Evolutionary conservation across 2,329 filamentous ascomycete genomes (phyloP).

Genomic region (Hansfordia pulvinata): DNA sequence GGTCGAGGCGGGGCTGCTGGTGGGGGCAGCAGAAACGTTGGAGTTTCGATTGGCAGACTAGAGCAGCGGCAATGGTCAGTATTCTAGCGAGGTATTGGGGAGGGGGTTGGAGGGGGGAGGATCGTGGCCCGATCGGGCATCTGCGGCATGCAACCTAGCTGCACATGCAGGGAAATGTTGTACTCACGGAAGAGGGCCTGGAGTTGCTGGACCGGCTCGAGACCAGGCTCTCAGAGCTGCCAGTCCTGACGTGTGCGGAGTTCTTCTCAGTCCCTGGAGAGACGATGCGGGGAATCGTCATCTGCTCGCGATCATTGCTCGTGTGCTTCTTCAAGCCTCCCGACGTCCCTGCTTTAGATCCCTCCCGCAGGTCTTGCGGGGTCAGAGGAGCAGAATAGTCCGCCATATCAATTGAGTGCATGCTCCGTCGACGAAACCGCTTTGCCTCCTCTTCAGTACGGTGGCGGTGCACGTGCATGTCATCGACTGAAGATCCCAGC

Average conservation of each 20-base stretch:
- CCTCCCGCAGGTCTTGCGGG: constrained; percentile 22
- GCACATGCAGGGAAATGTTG: too few species aligned
- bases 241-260: constrained; percentile 28
- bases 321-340: constrained; percentile 13
- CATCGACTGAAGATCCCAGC: constrained; percentile 46
- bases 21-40: constrained; percentile 34
- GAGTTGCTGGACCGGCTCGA: constrained; percentile 46
- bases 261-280: constrained; percentile 18
- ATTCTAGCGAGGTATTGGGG: constrained; percentile 31
- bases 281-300: constrained; percentile 19
- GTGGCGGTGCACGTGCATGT: constrained; percentile 49
- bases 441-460: constrained; percentile 53
- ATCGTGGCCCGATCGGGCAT: constrained; percentile 27
- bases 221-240: constrained; percentile 51
- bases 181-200: constrained; percentile 52
- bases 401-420: constrained; percentile 49
- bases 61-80: constrained; percentile 14
- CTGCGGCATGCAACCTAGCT: too few species aligned
- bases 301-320: constrained; percentile 23
- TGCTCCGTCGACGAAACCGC: constrained; percentile 69
- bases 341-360: too few species aligned
- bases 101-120: constrained; percentile 14
- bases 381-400: constrained; percentile 24
- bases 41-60: constrained; percentile 47
- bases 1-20: constrained; percentile 35